Conservation (phyloP, 345 rosid species). For the Anacardium occidentale region DNA sequence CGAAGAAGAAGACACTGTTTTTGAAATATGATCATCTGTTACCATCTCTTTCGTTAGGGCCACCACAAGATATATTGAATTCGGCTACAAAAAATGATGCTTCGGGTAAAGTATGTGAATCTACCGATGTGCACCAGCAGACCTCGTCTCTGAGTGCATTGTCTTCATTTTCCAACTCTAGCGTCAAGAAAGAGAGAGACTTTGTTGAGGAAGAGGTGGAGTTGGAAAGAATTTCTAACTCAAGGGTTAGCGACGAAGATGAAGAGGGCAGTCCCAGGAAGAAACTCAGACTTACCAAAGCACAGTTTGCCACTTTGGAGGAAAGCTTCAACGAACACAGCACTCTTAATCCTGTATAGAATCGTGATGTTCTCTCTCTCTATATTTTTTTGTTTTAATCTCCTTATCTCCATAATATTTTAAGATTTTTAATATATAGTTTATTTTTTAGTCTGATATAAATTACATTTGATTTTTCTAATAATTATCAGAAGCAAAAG, state of each 20-base stretch:
- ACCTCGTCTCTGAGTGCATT: slow-evolving; percentile 35
- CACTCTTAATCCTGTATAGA: slow-evolving; percentile 58
- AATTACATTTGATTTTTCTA: not conserved
- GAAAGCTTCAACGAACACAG: slow-evolving; percentile 49
- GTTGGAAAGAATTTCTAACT: slow-evolving; percentile 33
- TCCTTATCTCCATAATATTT: not conserved
- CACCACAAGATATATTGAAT: slow-evolving; percentile 19
- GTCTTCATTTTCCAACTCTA: slow-evolving; percentile 37
- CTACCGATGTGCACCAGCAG: slow-evolving; percentile 27
- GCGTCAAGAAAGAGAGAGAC: slow-evolving; percentile 38
- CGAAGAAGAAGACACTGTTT: slow-evolving; percentile 24
- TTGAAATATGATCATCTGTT: slow-evolving; percentile 33
- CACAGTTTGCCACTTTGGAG: slow-evolving; percentile 43
- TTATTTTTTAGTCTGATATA: too few relatives aligned
- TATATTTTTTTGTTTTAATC: not conserved
- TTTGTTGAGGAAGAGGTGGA: slow-evolving; percentile 29
- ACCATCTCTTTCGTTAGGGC: slow-evolving; percentile 46
- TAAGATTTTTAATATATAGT: not conserved
- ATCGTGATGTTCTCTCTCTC: slow-evolving; percentile 13
- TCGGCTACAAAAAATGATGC: not conserved
- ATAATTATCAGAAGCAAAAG: slow-evolving; percentile 48
- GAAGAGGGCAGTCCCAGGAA: slow-evolving; percentile 49
- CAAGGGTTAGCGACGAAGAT: slow-evolving; percentile 43
- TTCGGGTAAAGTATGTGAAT: slow-evolving; percentile 16
- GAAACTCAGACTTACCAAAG: slow-evolving; percentile 52